A percentile compares a stretch with the other conserved stretches of the same genome.
Evolutionary conservation across 148 eudicot genomes (phyloP).

Genomic region (Nepenthes gracilis): DNA sequence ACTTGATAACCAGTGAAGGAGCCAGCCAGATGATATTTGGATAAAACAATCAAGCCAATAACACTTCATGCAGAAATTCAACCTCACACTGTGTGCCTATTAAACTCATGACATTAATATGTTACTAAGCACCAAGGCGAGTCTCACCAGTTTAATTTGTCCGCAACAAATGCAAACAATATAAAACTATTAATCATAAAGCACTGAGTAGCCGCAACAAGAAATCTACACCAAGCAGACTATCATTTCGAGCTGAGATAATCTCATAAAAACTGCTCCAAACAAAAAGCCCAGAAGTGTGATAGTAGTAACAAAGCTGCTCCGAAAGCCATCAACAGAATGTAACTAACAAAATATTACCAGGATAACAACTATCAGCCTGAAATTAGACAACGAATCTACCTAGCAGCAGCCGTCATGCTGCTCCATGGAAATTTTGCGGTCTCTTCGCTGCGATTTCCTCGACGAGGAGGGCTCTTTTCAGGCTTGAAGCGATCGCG

Average conservation of each 20-base stretch:
- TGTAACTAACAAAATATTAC: neutral
- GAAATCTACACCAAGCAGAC: no score
- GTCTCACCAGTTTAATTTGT: no score
- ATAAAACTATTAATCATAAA: no score
- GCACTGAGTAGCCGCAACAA: no score
- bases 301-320: neutral
- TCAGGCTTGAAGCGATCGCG: slow-evolving; percentile 11
- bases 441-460: slow-evolving; percentile 9
- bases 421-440: slow-evolving; percentile 75
- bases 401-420: slow-evolving; percentile 46
- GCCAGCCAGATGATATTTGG: no score
- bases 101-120: no score
- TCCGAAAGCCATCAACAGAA: neutral
- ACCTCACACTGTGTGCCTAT: neutral
- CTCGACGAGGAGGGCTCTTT: slow-evolving; percentile 3
- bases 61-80: neutral
- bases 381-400: slow-evolving; percentile 4
- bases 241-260: neutral
- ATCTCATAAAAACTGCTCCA: neutral
- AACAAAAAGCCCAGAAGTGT: neutral
- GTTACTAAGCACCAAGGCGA: neutral
- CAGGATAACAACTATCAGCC: neutral
- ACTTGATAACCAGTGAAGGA: no score
- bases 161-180: neutral
- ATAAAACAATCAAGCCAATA: neutral